Evolutionary conservation across 345 rosid species (phyloP).

Genomic region (Carallia pectinifolia): DNA sequence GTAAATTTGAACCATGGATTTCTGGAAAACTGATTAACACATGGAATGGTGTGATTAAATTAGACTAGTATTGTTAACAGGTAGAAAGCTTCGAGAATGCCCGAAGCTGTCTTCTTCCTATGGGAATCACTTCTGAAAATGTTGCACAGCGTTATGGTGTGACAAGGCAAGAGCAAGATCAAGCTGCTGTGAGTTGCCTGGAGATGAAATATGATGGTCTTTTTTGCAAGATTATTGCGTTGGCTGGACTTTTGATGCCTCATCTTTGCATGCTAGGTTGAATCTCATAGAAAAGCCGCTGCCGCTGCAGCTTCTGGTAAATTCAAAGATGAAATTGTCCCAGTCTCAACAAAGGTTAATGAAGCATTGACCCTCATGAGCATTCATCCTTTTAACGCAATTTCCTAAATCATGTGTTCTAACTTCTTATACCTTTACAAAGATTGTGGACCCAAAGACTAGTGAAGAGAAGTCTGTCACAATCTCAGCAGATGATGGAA

Average conservation of each 20-base stretch:
- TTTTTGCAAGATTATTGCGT: constrained; percentile 4
- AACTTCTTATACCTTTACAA: constrained; percentile 9
- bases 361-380: background rate
- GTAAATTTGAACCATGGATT: constrained; percentile 32
- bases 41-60: constrained; percentile 6
- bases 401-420: background rate
- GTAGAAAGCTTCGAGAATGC: constrained; percentile 59
- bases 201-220: background rate
- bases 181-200: constrained; percentile 65
- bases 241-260: constrained; percentile 6
- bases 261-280: constrained; percentile 48
- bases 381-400: background rate
- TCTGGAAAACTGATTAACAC: constrained; percentile 2
- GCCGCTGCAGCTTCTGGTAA: constrained; percentile 80
- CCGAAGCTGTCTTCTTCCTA: constrained; percentile 90
- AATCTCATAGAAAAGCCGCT: constrained; percentile 91
- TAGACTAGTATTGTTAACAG: constrained; percentile 30
- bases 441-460: constrained; percentile 85
- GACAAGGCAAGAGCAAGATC: constrained; percentile 86
- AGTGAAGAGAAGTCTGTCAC: constrained; percentile 65
- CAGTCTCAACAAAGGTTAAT: constrained; percentile 76
- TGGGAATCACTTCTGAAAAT: constrained; percentile 97
- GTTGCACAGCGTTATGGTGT: constrained; percentile 79
- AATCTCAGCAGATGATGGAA: constrained; percentile 76
- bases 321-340: constrained; percentile 85